Conservation (phyloP, 2,329 filamentous ascomycete genomes). For the Aureobasidium leucospermi region DNA sequence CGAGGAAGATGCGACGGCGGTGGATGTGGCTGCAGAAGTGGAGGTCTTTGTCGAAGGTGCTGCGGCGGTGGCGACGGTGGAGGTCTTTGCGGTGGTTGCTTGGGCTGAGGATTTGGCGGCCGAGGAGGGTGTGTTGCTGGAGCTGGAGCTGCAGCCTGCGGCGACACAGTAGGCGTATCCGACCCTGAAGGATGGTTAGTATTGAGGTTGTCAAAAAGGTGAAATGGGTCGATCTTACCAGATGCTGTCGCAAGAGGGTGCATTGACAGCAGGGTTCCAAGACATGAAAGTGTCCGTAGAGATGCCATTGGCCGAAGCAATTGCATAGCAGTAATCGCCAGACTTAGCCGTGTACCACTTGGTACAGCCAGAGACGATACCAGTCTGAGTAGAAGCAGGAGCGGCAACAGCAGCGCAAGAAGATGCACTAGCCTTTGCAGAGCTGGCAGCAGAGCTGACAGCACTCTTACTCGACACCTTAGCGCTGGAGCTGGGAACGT, state of each 20-base stretch:
- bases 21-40: neutral
- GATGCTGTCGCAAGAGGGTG: conserved; percentile 19
- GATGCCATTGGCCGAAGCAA: conserved; percentile 19
- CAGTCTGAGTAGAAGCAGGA: conserved; percentile 21
- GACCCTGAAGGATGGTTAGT: neutral
- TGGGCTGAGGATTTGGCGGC: neutral
- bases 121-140: neutral
- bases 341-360: conserved; percentile 21
- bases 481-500: neutral
- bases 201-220: no score
- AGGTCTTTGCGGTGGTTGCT: neutral
- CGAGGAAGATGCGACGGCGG: neutral
- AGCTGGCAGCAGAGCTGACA: neutral
- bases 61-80: neutral
- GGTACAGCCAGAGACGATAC: conserved; percentile 21
- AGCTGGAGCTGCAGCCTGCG: conserved; percentile 15
- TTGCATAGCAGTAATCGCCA: conserved; percentile 21
- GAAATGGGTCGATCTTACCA: neutral
- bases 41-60: neutral
- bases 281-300: conserved; percentile 19
- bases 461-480: neutral
- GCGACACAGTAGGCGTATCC: conserved; percentile 23
- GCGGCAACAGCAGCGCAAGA: conserved; percentile 15
- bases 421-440: conserved; percentile 4
- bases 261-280: conserved; percentile 23